Evolutionary conservation across 1,139 yeast genomes (phyloP).

Genomic region (Geotrichum fermentans): DNA sequence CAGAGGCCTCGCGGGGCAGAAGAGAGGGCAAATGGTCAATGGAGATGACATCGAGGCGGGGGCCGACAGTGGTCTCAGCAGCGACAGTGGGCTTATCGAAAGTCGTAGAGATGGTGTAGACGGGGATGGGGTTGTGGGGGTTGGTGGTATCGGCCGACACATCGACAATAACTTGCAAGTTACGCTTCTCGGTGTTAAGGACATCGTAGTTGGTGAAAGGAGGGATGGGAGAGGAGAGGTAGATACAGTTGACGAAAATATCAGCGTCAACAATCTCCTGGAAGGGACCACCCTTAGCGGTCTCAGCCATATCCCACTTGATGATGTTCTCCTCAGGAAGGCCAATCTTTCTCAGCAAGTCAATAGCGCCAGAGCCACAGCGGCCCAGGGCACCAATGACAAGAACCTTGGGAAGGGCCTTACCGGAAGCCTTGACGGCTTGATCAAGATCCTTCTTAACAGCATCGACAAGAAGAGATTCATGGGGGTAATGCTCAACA

Average conservation of each 20-base stretch:
- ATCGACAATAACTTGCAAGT: slow-evolving; percentile 85
- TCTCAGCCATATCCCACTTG: slow-evolving; percentile 97
- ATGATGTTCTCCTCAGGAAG: slow-evolving; percentile 75
- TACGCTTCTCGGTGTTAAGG: slow-evolving; percentile 62
- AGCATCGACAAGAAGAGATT: slow-evolving; percentile 62
- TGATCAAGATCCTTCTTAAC: slow-evolving; percentile 56
- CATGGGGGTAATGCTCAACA: slow-evolving; percentile 78
- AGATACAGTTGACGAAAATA: slow-evolving; percentile 91
- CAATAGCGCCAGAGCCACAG: slow-evolving; percentile 96
- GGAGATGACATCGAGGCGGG: slow-evolving; percentile 78
- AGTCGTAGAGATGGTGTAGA: slow-evolving; percentile 81
- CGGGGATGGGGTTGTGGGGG: slow-evolving; percentile 96
- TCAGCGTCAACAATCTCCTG: slow-evolving; percentile 80
- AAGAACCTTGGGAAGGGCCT: slow-evolving; percentile 68
- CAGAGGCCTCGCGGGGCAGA: slow-evolving; percentile 95
- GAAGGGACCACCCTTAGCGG: slow-evolving; percentile 96
- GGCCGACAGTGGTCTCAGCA: slow-evolving; percentile 72
- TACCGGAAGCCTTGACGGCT: slow-evolving; percentile 59
- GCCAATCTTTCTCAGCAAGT: slow-evolving; percentile 74
- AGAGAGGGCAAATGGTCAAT: slow-evolving; percentile 94
- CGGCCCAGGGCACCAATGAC: slow-evolving; percentile 97
- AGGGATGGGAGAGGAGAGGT: slow-evolving; percentile 85
- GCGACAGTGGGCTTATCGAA: slow-evolving; percentile 84
- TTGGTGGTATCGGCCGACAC: slow-evolving; percentile 98
- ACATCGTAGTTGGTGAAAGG: slow-evolving; percentile 74